Evolutionary conservation across 306 rosid species (phyloP).

Genomic region (Lathyrus aphaca): DNA sequence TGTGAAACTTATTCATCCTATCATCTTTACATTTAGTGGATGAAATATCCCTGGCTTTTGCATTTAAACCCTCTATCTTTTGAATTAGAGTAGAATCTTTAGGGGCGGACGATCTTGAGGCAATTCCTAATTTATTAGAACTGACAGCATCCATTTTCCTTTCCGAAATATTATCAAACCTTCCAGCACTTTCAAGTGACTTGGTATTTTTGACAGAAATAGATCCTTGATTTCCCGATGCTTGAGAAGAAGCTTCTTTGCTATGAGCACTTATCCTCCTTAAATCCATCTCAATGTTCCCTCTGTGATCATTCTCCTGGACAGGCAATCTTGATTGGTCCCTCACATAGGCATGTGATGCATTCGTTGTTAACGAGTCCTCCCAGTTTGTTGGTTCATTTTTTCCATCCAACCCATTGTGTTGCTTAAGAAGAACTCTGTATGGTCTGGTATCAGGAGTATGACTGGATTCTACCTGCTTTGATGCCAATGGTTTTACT

Average conservation of each 20-base stretch:
- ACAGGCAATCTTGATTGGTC: constrained; percentile 52
- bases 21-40: constrained; percentile 57
- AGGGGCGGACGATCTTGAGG: constrained; percentile 48
- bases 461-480: constrained; percentile 65
- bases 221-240: constrained; percentile 53
- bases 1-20: constrained; percentile 50
- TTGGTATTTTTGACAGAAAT: constrained; percentile 47
- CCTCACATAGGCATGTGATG: constrained; percentile 42
- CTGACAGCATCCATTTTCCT: constrained; percentile 54
- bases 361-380: constrained; percentile 45
- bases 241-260: constrained; percentile 56
- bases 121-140: constrained; percentile 48
- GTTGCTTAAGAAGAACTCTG: constrained; percentile 88
- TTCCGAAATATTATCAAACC: constrained; percentile 47
- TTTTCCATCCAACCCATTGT: constrained; percentile 58
- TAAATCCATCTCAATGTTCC: constrained; percentile 54
- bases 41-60: constrained; percentile 77
- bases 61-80: constrained; percentile 91
- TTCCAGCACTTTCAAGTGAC: constrained; percentile 50
- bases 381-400: constrained; percentile 62
- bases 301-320: constrained; percentile 63
- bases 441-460: constrained; percentile 75
- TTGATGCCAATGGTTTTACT: constrained; percentile 52
- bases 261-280: constrained; percentile 47
- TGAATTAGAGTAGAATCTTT: constrained; percentile 80